Percentiles rank a stretch among this genome's conserved stretches.
Conservation (phyloP, 2,329 filamentous ascomycete genomes). For the Grosmannia serpens region DNA sequence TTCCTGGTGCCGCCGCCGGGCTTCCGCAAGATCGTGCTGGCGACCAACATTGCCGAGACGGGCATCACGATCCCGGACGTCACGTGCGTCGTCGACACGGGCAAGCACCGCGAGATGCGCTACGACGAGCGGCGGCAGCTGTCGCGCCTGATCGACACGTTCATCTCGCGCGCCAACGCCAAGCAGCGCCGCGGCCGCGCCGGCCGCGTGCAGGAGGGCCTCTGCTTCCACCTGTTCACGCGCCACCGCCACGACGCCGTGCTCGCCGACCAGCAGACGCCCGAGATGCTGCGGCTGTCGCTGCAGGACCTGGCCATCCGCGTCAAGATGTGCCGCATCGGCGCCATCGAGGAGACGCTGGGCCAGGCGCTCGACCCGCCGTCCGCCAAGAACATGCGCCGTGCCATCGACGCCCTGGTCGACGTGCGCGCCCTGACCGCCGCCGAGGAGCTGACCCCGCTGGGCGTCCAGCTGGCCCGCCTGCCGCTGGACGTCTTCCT, state of each 20-base stretch:
- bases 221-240: conserved; percentile 95
- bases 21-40: conserved; percentile 82
- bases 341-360: conserved; percentile 82
- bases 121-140: conserved; percentile 90
- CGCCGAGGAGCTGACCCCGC: conserved; percentile 70
- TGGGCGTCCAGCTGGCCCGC: conserved; percentile 78
- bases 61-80: conserved; percentile 98
- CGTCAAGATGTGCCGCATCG: conserved; percentile 94
- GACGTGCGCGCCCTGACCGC: conserved; percentile 83
- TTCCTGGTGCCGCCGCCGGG: conserved; percentile 77
- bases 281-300: conserved; percentile 89
- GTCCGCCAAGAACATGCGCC: conserved; percentile 80
- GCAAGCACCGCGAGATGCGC: conserved; percentile 94
- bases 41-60: conserved; percentile 96
- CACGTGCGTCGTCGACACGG: conserved; percentile 91
- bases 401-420: conserved; percentile 83
- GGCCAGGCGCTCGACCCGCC: conserved; percentile 83
- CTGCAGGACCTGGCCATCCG: conserved; percentile 90
- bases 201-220: conserved; percentile 85
- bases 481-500: conserved; percentile 89
- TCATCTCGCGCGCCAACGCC: conserved; percentile 89
- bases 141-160: conserved; percentile 82
- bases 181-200: conserved; percentile 91
- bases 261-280: conserved; percentile 87
- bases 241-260: conserved; percentile 74